phyloP scores from a whole-genome alignment of 2,329 filamentous ascomycete genomes.

The Leptographium wingfieldii region DNA sequence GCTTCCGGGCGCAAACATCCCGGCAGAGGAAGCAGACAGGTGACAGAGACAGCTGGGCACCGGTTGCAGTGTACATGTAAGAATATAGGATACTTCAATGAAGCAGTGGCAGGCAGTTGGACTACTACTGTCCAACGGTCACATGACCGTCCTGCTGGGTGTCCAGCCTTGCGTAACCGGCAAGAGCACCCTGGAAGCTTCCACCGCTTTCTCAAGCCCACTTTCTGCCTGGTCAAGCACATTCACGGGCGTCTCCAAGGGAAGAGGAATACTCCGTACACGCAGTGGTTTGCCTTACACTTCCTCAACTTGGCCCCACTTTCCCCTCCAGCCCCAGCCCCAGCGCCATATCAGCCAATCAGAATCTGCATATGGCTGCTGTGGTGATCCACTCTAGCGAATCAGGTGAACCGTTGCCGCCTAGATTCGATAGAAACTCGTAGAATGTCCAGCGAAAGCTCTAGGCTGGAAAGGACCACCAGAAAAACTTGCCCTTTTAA shows the following conservation, averaged over 20 bases:
- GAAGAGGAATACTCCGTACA: too few species aligned
- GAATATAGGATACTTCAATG: too few species aligned
- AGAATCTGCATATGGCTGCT: slow-evolving; percentile 6
- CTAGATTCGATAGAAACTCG: slow-evolving; percentile 21
- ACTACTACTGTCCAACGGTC: not conserved
- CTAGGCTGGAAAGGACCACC: slow-evolving; percentile 11
- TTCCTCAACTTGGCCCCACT: not conserved
- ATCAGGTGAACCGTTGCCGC: slow-evolving; percentile 15
- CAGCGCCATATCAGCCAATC: slow-evolving; percentile 7
- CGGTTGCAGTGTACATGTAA: too few species aligned
- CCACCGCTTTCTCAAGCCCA: slow-evolving; percentile 4
- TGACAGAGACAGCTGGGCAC: not conserved
- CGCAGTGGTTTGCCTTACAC: too few species aligned
- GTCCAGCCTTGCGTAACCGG: not conserved
- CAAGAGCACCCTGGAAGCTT: not conserved
- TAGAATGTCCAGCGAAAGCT: slow-evolving; percentile 20
- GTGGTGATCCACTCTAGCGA: slow-evolving; percentile 9
- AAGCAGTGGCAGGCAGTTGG: too few species aligned
- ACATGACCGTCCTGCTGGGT: not conserved
- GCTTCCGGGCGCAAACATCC: slow-evolving; percentile 18
- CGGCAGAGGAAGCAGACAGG: not conserved
- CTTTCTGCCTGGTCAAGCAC: not conserved
- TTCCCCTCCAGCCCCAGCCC: not conserved
- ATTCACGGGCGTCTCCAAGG: too few species aligned
- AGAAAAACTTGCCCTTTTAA: slow-evolving; percentile 19